Evolutionary conservation across 208 protist species (phyloP).

Genomic region (Sergeia podlipaevii): DNA sequence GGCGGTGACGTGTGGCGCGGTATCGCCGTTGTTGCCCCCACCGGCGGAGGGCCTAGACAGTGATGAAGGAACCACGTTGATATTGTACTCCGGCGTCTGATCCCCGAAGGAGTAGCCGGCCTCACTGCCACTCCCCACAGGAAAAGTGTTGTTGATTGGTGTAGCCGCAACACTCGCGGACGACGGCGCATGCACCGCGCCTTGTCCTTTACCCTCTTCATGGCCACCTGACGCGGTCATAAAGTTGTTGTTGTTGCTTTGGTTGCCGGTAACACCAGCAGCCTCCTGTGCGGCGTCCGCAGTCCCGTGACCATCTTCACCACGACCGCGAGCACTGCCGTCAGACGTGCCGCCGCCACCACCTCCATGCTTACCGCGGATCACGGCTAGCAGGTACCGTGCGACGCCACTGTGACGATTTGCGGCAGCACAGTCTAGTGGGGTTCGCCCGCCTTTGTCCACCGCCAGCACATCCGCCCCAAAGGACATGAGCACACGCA

Average conservation of each 20-base stretch:
- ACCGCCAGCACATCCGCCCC: constrained; percentile 67
- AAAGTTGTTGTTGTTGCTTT: constrained; percentile 4
- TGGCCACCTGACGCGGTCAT: too few relatives aligned
- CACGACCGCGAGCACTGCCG: too few relatives aligned
- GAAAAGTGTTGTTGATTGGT: too few relatives aligned
- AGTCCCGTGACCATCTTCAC: too few relatives aligned
- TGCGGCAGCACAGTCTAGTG: constrained; percentile 76
- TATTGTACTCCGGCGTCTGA: too few relatives aligned
- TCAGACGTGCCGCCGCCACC: neutral
- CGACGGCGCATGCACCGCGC: constrained; percentile 1
- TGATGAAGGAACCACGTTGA: too few relatives aligned
- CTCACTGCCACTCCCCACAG: neutral
- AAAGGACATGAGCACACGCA: constrained; percentile 77
- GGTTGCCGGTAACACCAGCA: constrained; percentile 1
- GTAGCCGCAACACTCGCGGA: too few relatives aligned
- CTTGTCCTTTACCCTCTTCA: too few relatives aligned
- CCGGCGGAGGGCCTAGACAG: too few relatives aligned
- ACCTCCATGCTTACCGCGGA: constrained; percentile 23
- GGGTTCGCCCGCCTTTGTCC: constrained; percentile 72
- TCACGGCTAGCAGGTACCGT: constrained; percentile 55
- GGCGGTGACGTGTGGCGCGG: too few relatives aligned
- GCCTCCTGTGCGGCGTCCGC: neutral
- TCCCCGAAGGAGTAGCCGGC: neutral
- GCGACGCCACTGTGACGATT: constrained; percentile 77
- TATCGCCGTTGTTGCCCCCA: too few relatives aligned